phyloP scores from a whole-genome alignment of 2,329 filamentous ascomycete species.

The Ophiostoma angusticollis region DNA sequence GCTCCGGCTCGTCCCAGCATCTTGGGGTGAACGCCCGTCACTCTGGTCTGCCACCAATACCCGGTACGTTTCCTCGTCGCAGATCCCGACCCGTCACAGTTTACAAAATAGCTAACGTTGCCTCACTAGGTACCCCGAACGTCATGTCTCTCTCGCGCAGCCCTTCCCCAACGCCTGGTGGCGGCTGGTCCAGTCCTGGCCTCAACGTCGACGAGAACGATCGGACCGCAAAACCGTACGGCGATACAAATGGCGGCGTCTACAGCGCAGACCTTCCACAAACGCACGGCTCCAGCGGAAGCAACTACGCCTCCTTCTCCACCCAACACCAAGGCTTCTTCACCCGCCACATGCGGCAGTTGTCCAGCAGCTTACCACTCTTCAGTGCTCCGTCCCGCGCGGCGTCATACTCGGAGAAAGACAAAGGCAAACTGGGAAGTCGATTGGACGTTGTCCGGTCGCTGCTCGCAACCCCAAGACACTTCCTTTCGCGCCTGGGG shows the following conservation, averaged over 20 bases:
- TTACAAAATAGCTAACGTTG: too few species aligned
- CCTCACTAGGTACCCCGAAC: constrained; percentile 44
- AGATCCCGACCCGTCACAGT: too few species aligned
- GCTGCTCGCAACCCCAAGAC: constrained; percentile 33
- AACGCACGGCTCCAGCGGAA: constrained; percentile 43
- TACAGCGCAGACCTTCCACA: constrained; percentile 50
- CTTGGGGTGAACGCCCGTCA: constrained; percentile 28
- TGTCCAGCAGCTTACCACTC: constrained; percentile 66
- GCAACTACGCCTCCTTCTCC: constrained; percentile 65
- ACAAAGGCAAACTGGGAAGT: constrained; percentile 59
- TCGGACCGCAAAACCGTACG: constrained; percentile 50
- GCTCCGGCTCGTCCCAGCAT: constrained; percentile 21
- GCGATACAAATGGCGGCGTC: constrained; percentile 53
- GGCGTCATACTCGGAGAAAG: constrained; percentile 56
- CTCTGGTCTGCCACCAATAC: constrained; percentile 38
- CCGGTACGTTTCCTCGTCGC: too few species aligned
- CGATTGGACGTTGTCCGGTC: constrained; percentile 37
- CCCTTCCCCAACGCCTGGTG: constrained; percentile 70
- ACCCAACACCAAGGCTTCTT: constrained; percentile 81
- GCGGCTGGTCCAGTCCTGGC: constrained; percentile 79
- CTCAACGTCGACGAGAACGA: constrained; percentile 58
- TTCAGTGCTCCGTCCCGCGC: constrained; percentile 37
- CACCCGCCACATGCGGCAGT: constrained; percentile 64
- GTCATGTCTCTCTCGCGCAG: constrained; percentile 78
- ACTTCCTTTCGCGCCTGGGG: constrained; percentile 38